Base-by-base conservation (phyloP, 2,329 filamentous ascomycete species). In the Sclerotinia spermophila region DNA sequence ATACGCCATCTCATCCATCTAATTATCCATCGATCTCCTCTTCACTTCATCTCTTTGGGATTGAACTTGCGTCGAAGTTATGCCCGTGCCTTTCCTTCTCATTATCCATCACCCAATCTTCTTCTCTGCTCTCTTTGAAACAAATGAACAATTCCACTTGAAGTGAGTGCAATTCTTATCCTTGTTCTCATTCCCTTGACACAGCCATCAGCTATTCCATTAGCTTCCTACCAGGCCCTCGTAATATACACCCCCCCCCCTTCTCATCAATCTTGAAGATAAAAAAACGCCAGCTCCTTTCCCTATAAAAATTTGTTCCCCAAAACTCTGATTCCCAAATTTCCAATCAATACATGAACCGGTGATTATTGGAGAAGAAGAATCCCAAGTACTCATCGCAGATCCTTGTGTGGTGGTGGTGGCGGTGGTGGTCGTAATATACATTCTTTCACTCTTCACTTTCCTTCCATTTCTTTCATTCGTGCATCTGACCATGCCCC, bases 281-380 rank as follows among this genome's bases (percentile, higher is more conserved):
- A 35, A 15, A 30, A 65, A 44, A 59, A 59, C 53, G 42, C 66
- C 66, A 24, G 53, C 66, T 68, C 62, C 62, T 38, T 66, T 66
- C 44, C 40, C 40, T 45, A 45, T 35, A 45, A 64, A 64, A 64
- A 64, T 15, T 51, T 17, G 33, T 38, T 27, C 35, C 61, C 44
- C 44, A 38, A 65, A 65, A 65, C 30, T 38, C n/a, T 65, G 35
- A 38, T 35, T 19, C 66, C 53, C 42, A 45, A 68, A 68, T 68
- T 65, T 65, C 61, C 44, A 65, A 65, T 65, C 61, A 51, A 65
- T 68, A 60, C 66, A 68, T 68, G 33, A 38, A 58, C 27, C 40
- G n/a, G 33, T 68, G 35, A 15, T 59, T 19, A 35, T 44, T 59
- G 33, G 53, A 66, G 40, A 48, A 68, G 44, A n/a, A 58, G 35